These are phyloP conservation scores for Xylaria sp. DNA, from an alignment of 2,329 filamentous ascomycete species.

Conservation along the genomic window DNA sequence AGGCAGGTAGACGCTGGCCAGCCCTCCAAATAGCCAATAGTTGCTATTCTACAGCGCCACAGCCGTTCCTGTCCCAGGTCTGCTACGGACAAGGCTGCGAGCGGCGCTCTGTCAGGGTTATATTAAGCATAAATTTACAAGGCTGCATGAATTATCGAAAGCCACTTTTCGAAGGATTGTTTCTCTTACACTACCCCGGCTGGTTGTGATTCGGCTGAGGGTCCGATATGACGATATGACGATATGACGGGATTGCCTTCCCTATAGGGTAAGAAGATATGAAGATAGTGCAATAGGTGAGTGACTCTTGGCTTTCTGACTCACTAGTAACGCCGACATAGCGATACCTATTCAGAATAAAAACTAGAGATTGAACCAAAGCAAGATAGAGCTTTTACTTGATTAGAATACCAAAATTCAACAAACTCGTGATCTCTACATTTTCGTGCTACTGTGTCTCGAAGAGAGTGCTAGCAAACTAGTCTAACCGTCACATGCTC, in stretches of 20 bases:
- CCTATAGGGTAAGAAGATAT: slow-evolving; percentile 8
- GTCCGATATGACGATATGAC: too few relatives aligned
- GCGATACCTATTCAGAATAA: background rate
- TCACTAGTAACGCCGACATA: slow-evolving; percentile 6
- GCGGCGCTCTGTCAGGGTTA: background rate
- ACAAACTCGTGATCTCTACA: slow-evolving; percentile 4
- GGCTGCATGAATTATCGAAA: background rate
- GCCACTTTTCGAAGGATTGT: background rate
- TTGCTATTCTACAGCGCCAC: slow-evolving; percentile 5
- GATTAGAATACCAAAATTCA: background rate
- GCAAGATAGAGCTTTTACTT: background rate
- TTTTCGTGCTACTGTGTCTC: slow-evolving; percentile 3
- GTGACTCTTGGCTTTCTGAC: slow-evolving; percentile 28
- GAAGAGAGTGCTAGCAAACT: slow-evolving; percentile 6
- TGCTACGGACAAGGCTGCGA: slow-evolving; percentile 13
- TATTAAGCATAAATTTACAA: background rate
- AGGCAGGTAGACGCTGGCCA: slow-evolving; percentile 25
- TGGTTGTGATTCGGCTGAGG: background rate
- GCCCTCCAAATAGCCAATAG: slow-evolving; percentile 17
- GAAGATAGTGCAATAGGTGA: background rate
- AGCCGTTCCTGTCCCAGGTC: background rate
- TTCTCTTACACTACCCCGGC: too few relatives aligned
- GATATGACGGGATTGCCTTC: slow-evolving; percentile 13
- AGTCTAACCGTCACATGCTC: slow-evolving; percentile 2
- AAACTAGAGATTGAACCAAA: background rate